phyloP scores from a whole-genome alignment of 2,329 filamentous ascomycete genomes.

The Trichoderma harzianum region DNA sequence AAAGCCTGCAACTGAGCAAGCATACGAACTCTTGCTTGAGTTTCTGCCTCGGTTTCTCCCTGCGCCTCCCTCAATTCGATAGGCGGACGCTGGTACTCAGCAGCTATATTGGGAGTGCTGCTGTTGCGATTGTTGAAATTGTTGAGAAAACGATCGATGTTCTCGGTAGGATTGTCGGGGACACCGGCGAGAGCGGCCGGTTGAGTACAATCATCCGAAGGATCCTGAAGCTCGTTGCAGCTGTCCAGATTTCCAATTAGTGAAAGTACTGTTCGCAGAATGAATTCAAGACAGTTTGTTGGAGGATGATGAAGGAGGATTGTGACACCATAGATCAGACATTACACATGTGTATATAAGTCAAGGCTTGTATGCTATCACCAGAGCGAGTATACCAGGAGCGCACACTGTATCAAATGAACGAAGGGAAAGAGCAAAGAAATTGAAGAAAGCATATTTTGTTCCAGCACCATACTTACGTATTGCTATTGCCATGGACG shows the following conservation, averaged over 20 bases:
- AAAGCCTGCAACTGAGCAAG: constrained; percentile 22
- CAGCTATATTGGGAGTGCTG: not conserved
- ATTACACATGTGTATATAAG: too few species aligned
- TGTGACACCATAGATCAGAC: too few species aligned
- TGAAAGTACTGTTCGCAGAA: too few species aligned
- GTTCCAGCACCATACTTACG: too few species aligned
- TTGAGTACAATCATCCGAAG: not conserved
- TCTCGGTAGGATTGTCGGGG: not conserved
- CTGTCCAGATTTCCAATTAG: not conserved
- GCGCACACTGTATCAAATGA: too few species aligned
- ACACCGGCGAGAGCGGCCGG: not conserved
- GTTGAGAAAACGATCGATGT: not conserved
- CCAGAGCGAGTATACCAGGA: too few species aligned
- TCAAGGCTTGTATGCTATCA: too few species aligned
- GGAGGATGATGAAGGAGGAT: too few species aligned
- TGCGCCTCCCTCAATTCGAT: not conserved
- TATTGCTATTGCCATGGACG: not conserved
- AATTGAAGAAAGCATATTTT: too few species aligned
- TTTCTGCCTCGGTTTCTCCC: not conserved
- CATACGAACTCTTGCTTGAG: not conserved
- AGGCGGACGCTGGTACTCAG: not conserved
- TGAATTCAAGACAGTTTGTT: too few species aligned
- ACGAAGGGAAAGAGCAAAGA: too few species aligned
- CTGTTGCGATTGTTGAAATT: not conserved
- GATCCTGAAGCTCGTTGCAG: not conserved